Conservation (phyloP, 2,329 filamentous ascomycete genomes). For the Fusarium cyanostomum region DNA sequence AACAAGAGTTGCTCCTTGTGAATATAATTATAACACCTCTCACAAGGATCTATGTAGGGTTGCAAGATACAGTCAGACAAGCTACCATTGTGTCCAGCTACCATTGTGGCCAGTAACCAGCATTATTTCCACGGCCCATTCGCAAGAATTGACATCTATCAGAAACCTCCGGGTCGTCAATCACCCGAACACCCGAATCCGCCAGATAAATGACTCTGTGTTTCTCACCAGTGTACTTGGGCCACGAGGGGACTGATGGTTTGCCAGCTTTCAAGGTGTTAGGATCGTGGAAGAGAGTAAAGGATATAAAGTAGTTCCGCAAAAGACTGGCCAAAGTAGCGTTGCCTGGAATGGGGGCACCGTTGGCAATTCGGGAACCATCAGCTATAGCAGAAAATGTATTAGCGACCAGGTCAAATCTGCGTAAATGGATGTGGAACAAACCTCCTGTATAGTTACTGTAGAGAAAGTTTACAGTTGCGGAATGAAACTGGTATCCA, state of each 20-base stretch:
- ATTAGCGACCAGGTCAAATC: not conserved
- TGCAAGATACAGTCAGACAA: too few species aligned
- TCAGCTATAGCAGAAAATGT: not conserved
- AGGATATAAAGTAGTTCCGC: conserved; percentile 6
- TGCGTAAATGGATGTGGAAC: not conserved
- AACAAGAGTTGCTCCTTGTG: too few species aligned
- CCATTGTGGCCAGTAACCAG: not conserved
- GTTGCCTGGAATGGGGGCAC: conserved; percentile 1
- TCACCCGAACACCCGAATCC: not conserved
- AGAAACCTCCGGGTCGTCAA: not conserved
- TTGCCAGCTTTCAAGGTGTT: not conserved
- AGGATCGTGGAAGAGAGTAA: conserved; percentile 3
- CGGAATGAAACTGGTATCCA: conserved; percentile 10
- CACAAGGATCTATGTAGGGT: too few species aligned
- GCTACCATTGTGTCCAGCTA: not conserved
- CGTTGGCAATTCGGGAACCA: not conserved
- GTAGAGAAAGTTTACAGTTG: not conserved
- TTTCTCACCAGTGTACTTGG: not conserved
- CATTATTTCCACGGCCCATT: conserved; percentile 1
- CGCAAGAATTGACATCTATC: not conserved
- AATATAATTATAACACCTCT: too few species aligned
- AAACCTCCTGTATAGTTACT: not conserved
- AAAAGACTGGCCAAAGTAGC: not conserved
- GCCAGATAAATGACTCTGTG: not conserved
- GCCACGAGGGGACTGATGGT: not conserved